Evolutionary conservation across 1,284 basidiomycete species (phyloP).

Genomic region (Coriolopsis trogii): DNA sequence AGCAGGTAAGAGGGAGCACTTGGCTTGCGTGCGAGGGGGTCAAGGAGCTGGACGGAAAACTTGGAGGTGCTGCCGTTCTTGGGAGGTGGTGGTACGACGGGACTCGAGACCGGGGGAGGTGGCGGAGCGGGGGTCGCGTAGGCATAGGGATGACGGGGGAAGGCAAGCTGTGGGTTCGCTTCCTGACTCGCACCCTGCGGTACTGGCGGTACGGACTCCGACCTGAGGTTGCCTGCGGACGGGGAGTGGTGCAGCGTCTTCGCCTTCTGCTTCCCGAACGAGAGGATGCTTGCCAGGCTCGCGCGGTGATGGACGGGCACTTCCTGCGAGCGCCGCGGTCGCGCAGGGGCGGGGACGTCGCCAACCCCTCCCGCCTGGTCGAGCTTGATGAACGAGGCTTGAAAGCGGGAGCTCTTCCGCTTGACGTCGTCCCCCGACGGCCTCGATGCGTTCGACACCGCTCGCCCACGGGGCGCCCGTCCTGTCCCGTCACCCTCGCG

Average conservation of each 20-base stretch:
- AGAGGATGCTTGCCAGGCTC: conserved; percentile 53
- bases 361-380: conserved; percentile 58
- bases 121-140: conserved; percentile 39
- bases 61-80: conserved; percentile 11
- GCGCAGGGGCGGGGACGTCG: conserved; percentile 53
- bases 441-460: conserved; percentile 31
- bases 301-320: conserved; percentile 36
- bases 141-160: conserved; percentile 53
- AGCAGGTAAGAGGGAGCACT: conserved; percentile 29
- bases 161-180: conserved; percentile 13
- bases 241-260: conserved; percentile 31
- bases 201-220: conserved; percentile 8
- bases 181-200: conserved; percentile 6
- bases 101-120: conserved; percentile 16
- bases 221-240: conserved; percentile 25
- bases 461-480: conserved; percentile 27
- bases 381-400: conserved; percentile 44
- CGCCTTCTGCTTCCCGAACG: conserved; percentile 37
- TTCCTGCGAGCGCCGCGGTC: conserved; percentile 29
- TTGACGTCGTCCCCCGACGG: conserved; percentile 12
- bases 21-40: conserved; percentile 22
- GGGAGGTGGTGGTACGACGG: conserved; percentile 15
- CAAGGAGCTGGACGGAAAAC: conserved; percentile 25
- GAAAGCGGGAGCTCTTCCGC: conserved; percentile 16
- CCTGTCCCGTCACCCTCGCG: too few species aligned